Base-by-base conservation (phyloP, 805 yeast species). In the Candida ipomoeae region DNA sequence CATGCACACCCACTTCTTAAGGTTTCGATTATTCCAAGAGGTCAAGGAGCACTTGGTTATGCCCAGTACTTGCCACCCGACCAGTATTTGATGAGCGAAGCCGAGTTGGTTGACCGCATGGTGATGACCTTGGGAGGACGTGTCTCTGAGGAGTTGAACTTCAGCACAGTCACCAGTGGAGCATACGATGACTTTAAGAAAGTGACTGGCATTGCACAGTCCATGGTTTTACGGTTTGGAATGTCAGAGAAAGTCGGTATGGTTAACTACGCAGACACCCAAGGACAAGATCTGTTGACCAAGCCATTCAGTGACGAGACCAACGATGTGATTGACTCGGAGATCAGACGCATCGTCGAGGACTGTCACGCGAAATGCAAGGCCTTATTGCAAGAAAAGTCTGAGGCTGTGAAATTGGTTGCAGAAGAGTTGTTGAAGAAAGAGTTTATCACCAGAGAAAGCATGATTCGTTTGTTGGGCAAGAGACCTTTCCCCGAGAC, bases 91-190 rank as follows among this genome's bases (percentile, higher is more conserved):
- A 78, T 87, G 50, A 80, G 89, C 31, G 82, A 84, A 43, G 84
- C 85, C 61, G 94, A 91, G 64, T 81, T 87, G 60, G 68, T 69
- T 57, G 92, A 91, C 67, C 77, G 95, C 56, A 90, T 91, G 90
- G 83, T 87, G n/a, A 91, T 91, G 92, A 84, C 96, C 0, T 71
- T 91, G 33, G 97, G 96, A 52, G 97, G 97, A 8, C 77, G 97
- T 61, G 96, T 89, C 3, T 82, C 91, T 51, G 97, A 91, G 69
- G 97, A 91, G 68, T 65, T 91, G 38, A 92, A 90, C 67, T 91
- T 90, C 66, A 80, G 80, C 40, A 80, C 90, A 1, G 96, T 91
- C 5, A 91, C 97, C 2, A 83, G 90, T 55, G 97, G 97, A 52
- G 97, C 95, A 0, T 82, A 86, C 40, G 96, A 90, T 66, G 97